Evolutionary conservation across 208 protist genomes (phyloP), one percentile per base, ranked within the genome.

Genomic region (Naegleria gruberi): DNA sequence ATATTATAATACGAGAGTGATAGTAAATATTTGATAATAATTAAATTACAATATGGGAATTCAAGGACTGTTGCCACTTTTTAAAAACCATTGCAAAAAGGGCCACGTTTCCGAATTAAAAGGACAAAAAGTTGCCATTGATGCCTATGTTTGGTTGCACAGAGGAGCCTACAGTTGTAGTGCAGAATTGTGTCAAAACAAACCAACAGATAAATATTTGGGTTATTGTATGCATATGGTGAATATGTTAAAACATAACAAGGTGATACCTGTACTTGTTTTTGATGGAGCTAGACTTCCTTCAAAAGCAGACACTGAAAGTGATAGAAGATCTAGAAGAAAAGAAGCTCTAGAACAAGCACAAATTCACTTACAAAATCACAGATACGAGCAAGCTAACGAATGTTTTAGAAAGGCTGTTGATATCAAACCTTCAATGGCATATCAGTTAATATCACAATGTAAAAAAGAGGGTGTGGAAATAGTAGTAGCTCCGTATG

Each of bases 401-500:
- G 87, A 91, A 15, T 90, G 89, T 45, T 98, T 95, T 90, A 91
- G 92, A 82, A 95, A 94, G 87, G 92, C 94, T 37, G 91, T 98
- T n/a, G 92, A 96, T 41, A 92, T 98, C 40, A 97, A 95, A 37
- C 93, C 95, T 15, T 44, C 89, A n/a, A 96, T 98, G 91, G 95
- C 95, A 0, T 87, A 92, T 57, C 17, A 90, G 42, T 65, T 98
- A 30, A 97, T 98, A 17, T 26, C 89, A 65, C 65, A 57, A 40
- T 89, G 94, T 0, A 40, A 90, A 74, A 51, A 90, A 47, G 46
- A 92, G 40, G 89, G 88, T 37, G 57, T 98, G 10, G 92, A 94
- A 89, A 98, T 95, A 91, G 93, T 99, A 19, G 98, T 99, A 4
- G 96, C 98, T n/a, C 99, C 99, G 6, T 99, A 99, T 92, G 99